Percentiles rank a stretch among this genome's conserved stretches.
Conservation (phyloP, 148 eudicot species). For the Persicaria tinctoria region DNA sequence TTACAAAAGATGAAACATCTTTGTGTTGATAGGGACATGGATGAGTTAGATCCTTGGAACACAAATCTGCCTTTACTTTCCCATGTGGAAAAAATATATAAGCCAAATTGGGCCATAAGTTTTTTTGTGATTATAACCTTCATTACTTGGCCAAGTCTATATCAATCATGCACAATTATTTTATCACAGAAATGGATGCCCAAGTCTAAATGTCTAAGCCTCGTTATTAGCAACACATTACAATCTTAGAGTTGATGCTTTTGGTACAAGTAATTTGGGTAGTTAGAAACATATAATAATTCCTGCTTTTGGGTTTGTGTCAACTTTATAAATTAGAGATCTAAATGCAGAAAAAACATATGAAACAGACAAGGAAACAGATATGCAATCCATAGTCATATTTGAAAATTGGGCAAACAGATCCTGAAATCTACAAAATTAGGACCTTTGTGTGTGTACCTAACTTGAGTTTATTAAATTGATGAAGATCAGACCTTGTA, state of each 20-base stretch:
- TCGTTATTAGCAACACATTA: neutral
- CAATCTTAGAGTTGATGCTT: neutral
- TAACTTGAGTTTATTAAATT: neutral
- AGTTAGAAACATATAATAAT: neutral
- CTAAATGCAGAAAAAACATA: neutral
- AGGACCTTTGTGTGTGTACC: neutral
- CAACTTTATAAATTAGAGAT: neutral
- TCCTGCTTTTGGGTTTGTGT: conserved; percentile 5
- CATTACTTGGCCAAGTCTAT: neutral
- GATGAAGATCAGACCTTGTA: neutral
- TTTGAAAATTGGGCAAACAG: conserved; percentile 4
- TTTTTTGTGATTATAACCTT: conserved; percentile 5
- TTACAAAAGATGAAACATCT: neutral
- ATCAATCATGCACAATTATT: conserved; percentile 5
- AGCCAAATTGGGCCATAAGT: neutral
- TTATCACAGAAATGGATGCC: neutral
- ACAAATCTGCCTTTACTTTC: neutral
- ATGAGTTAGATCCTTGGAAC: neutral
- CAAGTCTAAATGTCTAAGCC: neutral
- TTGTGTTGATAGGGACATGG: neutral
- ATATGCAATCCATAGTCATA: neutral
- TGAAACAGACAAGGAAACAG: neutral
- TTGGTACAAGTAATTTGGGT: neutral
- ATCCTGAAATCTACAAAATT: conserved; percentile 5
- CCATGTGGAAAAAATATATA: neutral